A percentile compares a stretch with the other conserved stretches of the same genome.
phyloP scores from a whole-genome alignment of 2,329 filamentous ascomycete genomes.

The Calonectria montana region DNA sequence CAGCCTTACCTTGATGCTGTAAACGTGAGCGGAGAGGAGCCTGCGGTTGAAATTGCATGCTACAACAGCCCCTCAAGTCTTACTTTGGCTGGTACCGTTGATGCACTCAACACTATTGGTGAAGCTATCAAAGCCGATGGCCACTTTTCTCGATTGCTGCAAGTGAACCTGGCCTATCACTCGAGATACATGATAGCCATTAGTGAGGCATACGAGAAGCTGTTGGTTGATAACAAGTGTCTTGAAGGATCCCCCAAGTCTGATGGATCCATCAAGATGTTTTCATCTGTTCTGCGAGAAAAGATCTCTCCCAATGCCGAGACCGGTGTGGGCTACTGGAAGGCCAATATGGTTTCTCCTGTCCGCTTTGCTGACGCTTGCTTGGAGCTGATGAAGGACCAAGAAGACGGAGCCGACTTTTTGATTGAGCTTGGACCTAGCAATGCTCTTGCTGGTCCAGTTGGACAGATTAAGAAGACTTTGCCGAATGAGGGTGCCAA shows the following conservation, averaged over 20 bases:
- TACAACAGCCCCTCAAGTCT: slow-evolving; percentile 20
- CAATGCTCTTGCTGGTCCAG: slow-evolving; percentile 37
- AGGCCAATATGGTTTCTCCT: slow-evolving; percentile 48
- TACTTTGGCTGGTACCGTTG: slow-evolving; percentile 12
- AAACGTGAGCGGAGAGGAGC: not conserved
- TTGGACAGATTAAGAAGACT: slow-evolving; percentile 37
- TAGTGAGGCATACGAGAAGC: slow-evolving; percentile 12
- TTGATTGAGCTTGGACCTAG: slow-evolving; percentile 45
- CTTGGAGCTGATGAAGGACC: slow-evolving; percentile 26
- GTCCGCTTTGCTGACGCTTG: slow-evolving; percentile 52
- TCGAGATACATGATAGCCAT: slow-evolving; percentile 12
- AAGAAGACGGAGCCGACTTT: slow-evolving; percentile 22
- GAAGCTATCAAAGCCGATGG: slow-evolving; percentile 13
- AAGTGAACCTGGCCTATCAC: slow-evolving; percentile 16
- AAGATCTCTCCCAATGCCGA: not conserved
- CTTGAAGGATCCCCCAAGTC: not conserved
- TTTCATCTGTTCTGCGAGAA: slow-evolving; percentile 13
- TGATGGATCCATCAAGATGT: slow-evolving; percentile 15
- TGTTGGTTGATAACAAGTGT: slow-evolving; percentile 27
- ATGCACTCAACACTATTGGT: slow-evolving; percentile 4
- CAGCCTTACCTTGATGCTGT: slow-evolving; percentile 13
- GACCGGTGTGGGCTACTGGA: slow-evolving; percentile 48
- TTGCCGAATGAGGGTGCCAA: slow-evolving; percentile 10
- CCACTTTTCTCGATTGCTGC: slow-evolving; percentile 13
- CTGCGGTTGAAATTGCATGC: slow-evolving; percentile 11